Conservation (phyloP, 768 basidiomycete genomes). For the Hemileccinum impolitum region DNA sequence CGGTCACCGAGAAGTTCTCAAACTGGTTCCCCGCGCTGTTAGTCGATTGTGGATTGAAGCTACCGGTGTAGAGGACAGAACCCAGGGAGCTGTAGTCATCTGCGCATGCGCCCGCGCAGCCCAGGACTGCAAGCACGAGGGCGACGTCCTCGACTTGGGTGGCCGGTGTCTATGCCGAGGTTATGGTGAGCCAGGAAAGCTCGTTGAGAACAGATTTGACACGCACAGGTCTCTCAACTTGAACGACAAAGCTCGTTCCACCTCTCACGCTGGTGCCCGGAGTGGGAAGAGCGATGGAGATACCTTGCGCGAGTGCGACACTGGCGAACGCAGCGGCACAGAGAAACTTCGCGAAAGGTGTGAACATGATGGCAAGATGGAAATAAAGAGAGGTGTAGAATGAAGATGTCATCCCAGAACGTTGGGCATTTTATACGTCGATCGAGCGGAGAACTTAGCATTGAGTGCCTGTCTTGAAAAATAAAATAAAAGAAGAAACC, state of each 20-base stretch:
- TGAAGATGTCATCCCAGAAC: not conserved
- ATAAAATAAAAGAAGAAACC: no score
- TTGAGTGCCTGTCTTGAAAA: no score
- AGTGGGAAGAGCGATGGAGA: constrained; percentile 35
- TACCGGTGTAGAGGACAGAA: not conserved
- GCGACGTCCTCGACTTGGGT: not conserved
- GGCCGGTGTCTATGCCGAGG: not conserved
- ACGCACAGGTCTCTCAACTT: constrained; percentile 41
- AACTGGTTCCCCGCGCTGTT: not conserved
- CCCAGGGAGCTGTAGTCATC: constrained; percentile 2
- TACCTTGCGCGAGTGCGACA: constrained; percentile 38
- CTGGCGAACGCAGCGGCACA: constrained; percentile 6
- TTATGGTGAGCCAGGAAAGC: not conserved
- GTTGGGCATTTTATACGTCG: not conserved
- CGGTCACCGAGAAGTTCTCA: not conserved
- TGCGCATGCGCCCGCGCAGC: not conserved
- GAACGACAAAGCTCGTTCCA: constrained; percentile 34
- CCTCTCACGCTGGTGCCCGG: constrained; percentile 30
- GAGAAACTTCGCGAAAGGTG: constrained; percentile 4
- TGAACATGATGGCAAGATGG: constrained; percentile 7
- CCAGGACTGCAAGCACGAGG: not conserved
- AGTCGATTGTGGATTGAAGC: not conserved
- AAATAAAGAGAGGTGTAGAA: not conserved
- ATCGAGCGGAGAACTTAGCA: not conserved
- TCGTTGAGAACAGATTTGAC: no score